A percentile compares a stretch with the other conserved stretches of the same genome.
These are phyloP conservation scores for Cladophialophora immunda DNA, from an alignment of 2,329 filamentous ascomycete genomes.

Conservation along the genomic window DNA sequence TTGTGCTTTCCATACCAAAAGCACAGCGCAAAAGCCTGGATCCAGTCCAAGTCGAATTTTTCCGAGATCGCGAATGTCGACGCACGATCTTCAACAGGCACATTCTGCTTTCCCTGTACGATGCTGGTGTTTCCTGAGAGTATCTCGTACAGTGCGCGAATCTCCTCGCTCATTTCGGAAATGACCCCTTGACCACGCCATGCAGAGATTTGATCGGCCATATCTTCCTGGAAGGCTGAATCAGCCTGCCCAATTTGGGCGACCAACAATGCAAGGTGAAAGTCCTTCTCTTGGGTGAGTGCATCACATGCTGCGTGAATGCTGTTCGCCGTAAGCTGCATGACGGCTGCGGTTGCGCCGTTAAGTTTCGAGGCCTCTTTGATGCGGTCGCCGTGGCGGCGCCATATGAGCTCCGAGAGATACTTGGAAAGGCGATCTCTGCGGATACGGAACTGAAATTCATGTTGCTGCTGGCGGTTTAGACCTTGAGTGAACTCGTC, in stretches of 20 bases:
- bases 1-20: slow-evolving; percentile 84
- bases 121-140: slow-evolving; percentile 86
- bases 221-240: slow-evolving; percentile 73
- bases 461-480: slow-evolving; percentile 48
- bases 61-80: slow-evolving; percentile 82
- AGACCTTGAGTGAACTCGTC: slow-evolving; percentile 56
- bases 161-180: slow-evolving; percentile 83
- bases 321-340: slow-evolving; percentile 79
- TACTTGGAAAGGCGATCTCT: slow-evolving; percentile 57
- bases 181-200: slow-evolving; percentile 86
- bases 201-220: slow-evolving; percentile 79
- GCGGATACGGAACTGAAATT: slow-evolving; percentile 55
- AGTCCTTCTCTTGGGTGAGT: slow-evolving; percentile 78
- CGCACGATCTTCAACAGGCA: slow-evolving; percentile 79
- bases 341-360: slow-evolving; percentile 81
- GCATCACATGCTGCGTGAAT: slow-evolving; percentile 83
- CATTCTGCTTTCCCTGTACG: slow-evolving; percentile 76
- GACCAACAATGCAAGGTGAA: slow-evolving; percentile 83
- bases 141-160: slow-evolving; percentile 89
- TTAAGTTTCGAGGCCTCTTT: slow-evolving; percentile 61
- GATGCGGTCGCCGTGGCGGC: slow-evolving; percentile 73
- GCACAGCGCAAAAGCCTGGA: slow-evolving; percentile 88
- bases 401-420: slow-evolving; percentile 57
- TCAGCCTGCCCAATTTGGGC: slow-evolving; percentile 78
- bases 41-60: slow-evolving; percentile 89